Evolutionary conservation across 306 rosid species (phyloP).

Genomic region (Lupinus albus): DNA sequence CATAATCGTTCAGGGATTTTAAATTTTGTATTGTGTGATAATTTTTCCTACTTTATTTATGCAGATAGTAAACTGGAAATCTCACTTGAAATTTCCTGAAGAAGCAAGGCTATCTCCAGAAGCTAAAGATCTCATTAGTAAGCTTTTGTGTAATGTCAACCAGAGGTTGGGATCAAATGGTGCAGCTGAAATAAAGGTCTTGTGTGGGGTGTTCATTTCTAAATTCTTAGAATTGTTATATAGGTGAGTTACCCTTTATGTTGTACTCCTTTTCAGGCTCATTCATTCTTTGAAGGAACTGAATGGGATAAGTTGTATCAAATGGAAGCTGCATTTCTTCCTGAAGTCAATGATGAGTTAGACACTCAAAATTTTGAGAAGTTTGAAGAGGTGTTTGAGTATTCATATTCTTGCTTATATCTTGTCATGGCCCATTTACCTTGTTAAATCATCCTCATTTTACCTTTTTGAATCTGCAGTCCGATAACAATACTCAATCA

Average conservation of each 20-base stretch:
- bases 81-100: constrained; percentile 94
- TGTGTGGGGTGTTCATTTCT: constrained; percentile 75
- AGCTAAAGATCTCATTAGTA: constrained; percentile 78
- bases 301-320: constrained; percentile 87
- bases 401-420: constrained; percentile 35
- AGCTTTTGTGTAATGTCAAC: constrained; percentile 75
- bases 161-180: constrained; percentile 88
- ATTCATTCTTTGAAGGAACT: constrained; percentile 67
- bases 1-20: background rate
- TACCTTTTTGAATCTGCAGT: constrained; percentile 48
- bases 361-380: constrained; percentile 98
- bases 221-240: constrained; percentile 47
- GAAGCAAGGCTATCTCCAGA: constrained; percentile 75
- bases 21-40: constrained; percentile 1
- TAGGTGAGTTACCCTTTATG: constrained; percentile 40
- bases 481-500: constrained; percentile 58
- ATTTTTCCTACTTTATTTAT: constrained; percentile 26
- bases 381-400: constrained; percentile 82
- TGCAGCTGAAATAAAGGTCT: constrained; percentile 91
- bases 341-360: constrained; percentile 91
- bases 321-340: constrained; percentile 94
- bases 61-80: constrained; percentile 94
- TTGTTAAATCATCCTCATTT: constrained; percentile 29
- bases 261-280: constrained; percentile 57
- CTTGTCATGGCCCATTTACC: constrained; percentile 14